Conservation (phyloP, 148 eudicot genomes). For the Talinum fruticosum region DNA sequence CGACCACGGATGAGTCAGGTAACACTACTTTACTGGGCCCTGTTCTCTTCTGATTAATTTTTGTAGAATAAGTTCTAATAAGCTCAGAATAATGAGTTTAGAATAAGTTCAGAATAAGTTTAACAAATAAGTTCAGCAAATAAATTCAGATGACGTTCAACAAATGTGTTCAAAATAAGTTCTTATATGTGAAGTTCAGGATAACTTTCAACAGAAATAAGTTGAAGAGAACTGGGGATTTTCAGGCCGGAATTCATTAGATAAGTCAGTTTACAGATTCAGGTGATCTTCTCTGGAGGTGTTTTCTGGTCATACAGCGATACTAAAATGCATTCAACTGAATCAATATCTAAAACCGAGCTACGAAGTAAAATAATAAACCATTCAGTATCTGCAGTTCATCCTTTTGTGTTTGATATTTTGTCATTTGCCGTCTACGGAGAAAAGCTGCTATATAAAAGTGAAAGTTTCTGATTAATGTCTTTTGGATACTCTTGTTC, state of each 20-base stretch:
- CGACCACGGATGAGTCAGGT: slow-evolving; percentile 85
- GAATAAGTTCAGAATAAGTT: no score
- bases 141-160: no score
- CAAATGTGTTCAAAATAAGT: no score
- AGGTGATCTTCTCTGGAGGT: neutral
- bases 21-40: neutral
- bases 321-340: neutral
- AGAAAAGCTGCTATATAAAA: neutral
- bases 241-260: neutral
- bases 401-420: neutral
- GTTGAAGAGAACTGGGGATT: no score
- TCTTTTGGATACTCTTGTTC: neutral
- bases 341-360: neutral
- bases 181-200: no score
- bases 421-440: slow-evolving; percentile 1
- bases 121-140: no score
- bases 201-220: no score
- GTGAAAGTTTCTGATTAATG: neutral
- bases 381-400: neutral
- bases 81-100: no score
- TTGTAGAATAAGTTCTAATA: no score
- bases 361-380: neutral
- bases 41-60: no score
- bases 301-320: neutral
- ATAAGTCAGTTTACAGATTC: neutral